Evolutionary conservation across 108 stramenopile species (phyloP).

Genomic region (Skeletonema menzelii): DNA sequence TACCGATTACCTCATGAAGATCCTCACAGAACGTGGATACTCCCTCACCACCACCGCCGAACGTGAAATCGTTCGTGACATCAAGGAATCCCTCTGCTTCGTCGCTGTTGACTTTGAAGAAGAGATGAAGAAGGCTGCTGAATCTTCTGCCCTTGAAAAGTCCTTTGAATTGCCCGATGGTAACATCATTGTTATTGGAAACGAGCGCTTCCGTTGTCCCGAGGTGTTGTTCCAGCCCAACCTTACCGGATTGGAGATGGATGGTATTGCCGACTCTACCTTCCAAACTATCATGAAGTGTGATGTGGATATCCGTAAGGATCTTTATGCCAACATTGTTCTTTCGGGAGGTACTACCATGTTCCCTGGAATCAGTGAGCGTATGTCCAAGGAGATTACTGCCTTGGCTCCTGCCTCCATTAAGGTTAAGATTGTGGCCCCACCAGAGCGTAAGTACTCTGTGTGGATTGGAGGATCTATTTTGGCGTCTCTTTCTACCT

Average conservation of each 20-base stretch:
- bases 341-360: constrained; percentile 96
- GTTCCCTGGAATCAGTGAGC: constrained; percentile 99
- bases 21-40: constrained; percentile 92
- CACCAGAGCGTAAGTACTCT: constrained; percentile 99
- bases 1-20: constrained; percentile 95
- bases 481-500: constrained; percentile 96
- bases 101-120: constrained; percentile 93
- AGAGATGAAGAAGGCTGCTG: constrained; percentile 93
- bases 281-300: constrained; percentile 99
- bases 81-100: constrained; percentile 92
- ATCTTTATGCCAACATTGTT: constrained; percentile 93
- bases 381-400: constrained; percentile 99
- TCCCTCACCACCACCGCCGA: constrained; percentile 94
- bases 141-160: constrained; percentile 91
- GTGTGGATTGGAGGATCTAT: constrained; percentile 99
- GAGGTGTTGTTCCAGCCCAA: constrained; percentile 95
- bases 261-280: constrained; percentile 96
- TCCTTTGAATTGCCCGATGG: constrained; percentile 94
- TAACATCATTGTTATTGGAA: constrained; percentile 94
- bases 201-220: constrained; percentile 93
- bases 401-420: constrained; percentile 93
- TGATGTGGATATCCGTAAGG: constrained; percentile 99
- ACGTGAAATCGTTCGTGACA: constrained; percentile 94
- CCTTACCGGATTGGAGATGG: constrained; percentile 97
- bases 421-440: constrained; percentile 99